phyloP scores from a whole-genome alignment of 257 asterid genomes.

The Solanum pennellii region DNA sequence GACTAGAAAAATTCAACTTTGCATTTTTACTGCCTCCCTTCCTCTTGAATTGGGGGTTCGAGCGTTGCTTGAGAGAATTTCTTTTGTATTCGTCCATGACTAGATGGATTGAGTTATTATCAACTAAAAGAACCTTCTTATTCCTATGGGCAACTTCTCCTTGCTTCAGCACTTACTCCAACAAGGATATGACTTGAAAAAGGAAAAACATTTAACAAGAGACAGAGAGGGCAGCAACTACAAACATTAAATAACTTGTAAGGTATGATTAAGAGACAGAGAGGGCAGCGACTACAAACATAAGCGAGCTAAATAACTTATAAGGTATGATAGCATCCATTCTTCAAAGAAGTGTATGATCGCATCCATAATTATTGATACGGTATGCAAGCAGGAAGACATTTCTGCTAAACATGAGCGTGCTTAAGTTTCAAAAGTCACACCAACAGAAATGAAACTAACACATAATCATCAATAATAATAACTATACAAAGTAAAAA shows the following conservation, averaged over 20 bases:
- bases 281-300: neutral
- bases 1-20: conserved; percentile 24
- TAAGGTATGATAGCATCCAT: neutral
- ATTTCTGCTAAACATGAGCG: neutral
- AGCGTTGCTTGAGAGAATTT: conserved; percentile 25
- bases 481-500: too few relatives aligned
- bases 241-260: neutral
- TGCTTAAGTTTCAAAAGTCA: neutral
- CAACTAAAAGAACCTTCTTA: neutral
- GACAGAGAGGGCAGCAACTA: neutral
- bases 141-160: neutral
- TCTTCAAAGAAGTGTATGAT: neutral
- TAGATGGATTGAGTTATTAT: neutral
- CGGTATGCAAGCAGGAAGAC: neutral
- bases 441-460: neutral
- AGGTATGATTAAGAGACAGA: neutral
- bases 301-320: neutral
- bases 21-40: conserved; percentile 41
- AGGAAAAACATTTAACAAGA: neutral
- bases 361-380: neutral
- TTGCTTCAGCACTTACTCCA: neutral
- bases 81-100: conserved; percentile 53
- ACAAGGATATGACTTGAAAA: conserved; percentile 1
- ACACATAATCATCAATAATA: neutral
- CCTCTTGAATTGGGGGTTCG: conserved; percentile 52